Evolutionary conservation across 768 basidiomycete species (phyloP).

Genomic region (Panellus pusillus): DNA sequence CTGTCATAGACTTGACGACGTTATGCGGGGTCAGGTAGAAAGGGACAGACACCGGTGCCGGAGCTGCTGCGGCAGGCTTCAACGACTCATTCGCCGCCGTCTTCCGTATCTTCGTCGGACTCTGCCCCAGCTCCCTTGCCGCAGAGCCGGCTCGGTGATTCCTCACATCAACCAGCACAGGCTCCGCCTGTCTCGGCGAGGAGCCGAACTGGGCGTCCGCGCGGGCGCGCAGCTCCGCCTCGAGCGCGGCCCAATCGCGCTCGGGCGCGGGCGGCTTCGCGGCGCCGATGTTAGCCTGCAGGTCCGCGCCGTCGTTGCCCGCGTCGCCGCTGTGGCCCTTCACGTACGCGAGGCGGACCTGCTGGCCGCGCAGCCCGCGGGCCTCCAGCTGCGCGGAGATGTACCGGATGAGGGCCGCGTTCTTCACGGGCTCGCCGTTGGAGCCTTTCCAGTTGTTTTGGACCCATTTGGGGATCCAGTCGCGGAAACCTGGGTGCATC

Average conservation of each 20-base stretch:
- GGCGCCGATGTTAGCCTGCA: constrained; percentile 62
- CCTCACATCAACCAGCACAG: neutral
- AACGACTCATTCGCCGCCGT: constrained; percentile 1
- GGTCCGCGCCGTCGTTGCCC: constrained; percentile 90
- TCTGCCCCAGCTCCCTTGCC: neutral
- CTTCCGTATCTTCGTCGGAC: constrained; percentile 15
- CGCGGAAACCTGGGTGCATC: constrained; percentile 54
- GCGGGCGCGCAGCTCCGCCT: constrained; percentile 23
- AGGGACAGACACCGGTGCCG: neutral
- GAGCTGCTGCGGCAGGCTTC: neutral
- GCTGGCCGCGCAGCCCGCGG: constrained; percentile 52
- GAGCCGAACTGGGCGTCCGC: neutral
- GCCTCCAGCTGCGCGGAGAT: constrained; percentile 59
- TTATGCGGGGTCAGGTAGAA: neutral
- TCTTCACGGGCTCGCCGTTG: constrained; percentile 64
- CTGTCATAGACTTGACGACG: neutral
- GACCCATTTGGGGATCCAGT: constrained; percentile 73
- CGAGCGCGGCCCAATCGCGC: constrained; percentile 56
- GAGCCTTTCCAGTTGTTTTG: constrained; percentile 49
- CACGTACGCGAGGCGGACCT: constrained; percentile 68
- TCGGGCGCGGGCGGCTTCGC: constrained; percentile 42
- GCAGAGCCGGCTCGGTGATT: neutral
- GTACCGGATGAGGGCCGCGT: constrained; percentile 70
- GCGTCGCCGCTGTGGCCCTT: constrained; percentile 72
- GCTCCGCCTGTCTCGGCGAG: neutral